Evolutionary conservation across 75 land plant genomes (phyloP), one percentile per base, ranked within the genome.

Genomic region (Adiantum capillusveneris): DNA sequence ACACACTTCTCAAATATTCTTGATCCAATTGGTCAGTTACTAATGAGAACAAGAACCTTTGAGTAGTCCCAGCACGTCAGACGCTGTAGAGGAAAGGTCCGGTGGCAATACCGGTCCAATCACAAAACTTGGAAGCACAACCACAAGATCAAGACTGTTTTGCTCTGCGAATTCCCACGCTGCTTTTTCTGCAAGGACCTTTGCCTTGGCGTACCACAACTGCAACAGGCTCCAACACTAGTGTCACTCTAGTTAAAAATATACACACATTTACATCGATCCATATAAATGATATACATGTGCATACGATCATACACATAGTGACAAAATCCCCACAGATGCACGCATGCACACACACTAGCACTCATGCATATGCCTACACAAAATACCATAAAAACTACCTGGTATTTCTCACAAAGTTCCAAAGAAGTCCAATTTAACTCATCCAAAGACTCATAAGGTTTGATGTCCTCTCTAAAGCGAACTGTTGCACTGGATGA

Each of bases 201-300:
- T 95, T 22, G 93, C 79, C 49, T 90, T 18, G 9, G 79, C 61
- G 68, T 95, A 95, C 99, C 99, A 95, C 3, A 87, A 52, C 96
- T 90, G 42, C 13, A 6, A 17, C 29, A 45, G 25, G 27, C 16
- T 53, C 6, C 43, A 41, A 14, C n/a, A n/a, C n/a, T n/a, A n/a
- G n/a, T n/a, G n/a, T n/a, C n/a, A n/a, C n/a, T n/a, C n/a, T n/a
- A n/a, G n/a, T n/a, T n/a, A n/a, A n/a, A n/a, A n/a, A n/a, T n/a
- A n/a, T n/a, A n/a, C n/a, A n/a, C n/a, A n/a, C n/a, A n/a, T n/a
- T n/a, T n/a, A n/a, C n/a, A n/a, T n/a, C n/a, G n/a, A n/a, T n/a
- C n/a, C n/a, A n/a, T n/a, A n/a, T n/a, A n/a, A n/a, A n/a, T n/a
- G n/a, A n/a, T n/a, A n/a, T n/a, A n/a, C n/a, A n/a, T n/a, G n/a